Evolutionary conservation across 2,329 filamentous ascomycete genomes (phyloP), one percentile per base, ranked within the genome.

Genomic region (Sarocladiaceae sp.): DNA sequence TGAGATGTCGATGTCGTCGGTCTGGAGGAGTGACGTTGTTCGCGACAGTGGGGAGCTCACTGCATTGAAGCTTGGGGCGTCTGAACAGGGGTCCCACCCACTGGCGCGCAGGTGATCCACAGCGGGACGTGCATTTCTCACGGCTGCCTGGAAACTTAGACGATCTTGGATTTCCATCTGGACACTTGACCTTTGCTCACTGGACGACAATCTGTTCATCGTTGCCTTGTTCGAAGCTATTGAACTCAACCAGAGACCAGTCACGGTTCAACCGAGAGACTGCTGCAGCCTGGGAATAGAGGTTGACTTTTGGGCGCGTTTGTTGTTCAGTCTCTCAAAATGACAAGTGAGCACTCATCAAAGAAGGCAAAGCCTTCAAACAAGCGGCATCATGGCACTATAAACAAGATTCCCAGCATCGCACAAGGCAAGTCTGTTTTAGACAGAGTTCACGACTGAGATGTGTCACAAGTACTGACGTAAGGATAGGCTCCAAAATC

Each of bases 401-500:
- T 50, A 5, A 50, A n/a, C 12, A 50, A 50, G 47, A 28, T 37
- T 3, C 20, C 29, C 18, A 36, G 47, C 20, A 29, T 53, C 15
- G 22, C 40, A n/a, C 25, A 50, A 51, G 52, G 57, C 26, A 50
- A 3, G 47, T 42, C 33, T 17, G 11, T 42, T 26, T 31, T 17
- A n/a, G n/a, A n/a, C n/a, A n/a, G n/a, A n/a, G n/a, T n/a, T n/a
- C n/a, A n/a, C n/a, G n/a, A n/a, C n/a, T n/a, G n/a, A n/a, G n/a
- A n/a, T 23, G 39, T 56, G 39, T 49, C 39, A 49, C 51, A 3
- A 35, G 26, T 22, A 13, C 31, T 50, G 18, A 50, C 29, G 23
- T 22, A 25, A 25, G 25, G 4, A 7, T 55, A 81, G 78, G 76
- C 56, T 65, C 70, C 52, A 76, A 67, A 48, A 60, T 82, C 56